Percentiles rank a stretch among this genome's conserved stretches.
These are phyloP conservation scores for Fusarium sacchari DNA, from an alignment of 2,329 filamentous ascomycete genomes.

Conservation along the genomic window DNA sequence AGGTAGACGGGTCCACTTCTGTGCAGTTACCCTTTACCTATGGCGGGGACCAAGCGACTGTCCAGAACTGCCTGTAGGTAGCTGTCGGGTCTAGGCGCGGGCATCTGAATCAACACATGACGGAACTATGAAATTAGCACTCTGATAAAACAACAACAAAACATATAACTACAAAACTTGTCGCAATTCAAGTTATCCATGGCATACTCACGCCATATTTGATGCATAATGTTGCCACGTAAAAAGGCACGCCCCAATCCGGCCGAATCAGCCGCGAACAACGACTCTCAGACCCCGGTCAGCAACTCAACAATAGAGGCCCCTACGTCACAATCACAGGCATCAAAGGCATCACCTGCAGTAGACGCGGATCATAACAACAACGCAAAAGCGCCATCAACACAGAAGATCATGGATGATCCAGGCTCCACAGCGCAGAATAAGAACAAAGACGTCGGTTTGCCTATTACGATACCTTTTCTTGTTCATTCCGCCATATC, in stretches of 20 bases:
- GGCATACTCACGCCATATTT: not conserved
- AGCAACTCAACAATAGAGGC: constrained; percentile 23
- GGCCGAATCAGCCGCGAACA: constrained; percentile 32
- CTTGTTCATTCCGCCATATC: not conserved
- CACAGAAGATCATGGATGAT: constrained; percentile 27
- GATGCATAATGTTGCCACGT: constrained; percentile 46
- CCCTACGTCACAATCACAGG: constrained; percentile 45
- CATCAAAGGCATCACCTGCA: constrained; percentile 34
- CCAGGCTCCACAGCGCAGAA: constrained; percentile 4
- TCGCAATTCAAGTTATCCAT: constrained; percentile 7
- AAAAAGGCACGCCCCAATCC: constrained; percentile 49
- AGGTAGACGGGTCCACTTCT: not conserved
- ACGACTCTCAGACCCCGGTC: constrained; percentile 24
- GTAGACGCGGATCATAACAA: constrained; percentile 27
- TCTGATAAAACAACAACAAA: constrained; percentile 14
- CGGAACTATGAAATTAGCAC: constrained; percentile 17
- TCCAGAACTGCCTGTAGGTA: not conserved
- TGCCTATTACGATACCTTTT: not conserved
- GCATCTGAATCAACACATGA: constrained; percentile 39
- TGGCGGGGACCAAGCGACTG: not conserved
- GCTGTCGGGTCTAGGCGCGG: constrained; percentile 3
- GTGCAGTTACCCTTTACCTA: constrained; percentile 1
- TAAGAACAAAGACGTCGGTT: constrained; percentile 29
- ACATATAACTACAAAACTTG: constrained; percentile 7
- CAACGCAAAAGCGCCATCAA: constrained; percentile 27